Conservation (phyloP, 2,329 filamentous ascomycete species). For the Monosporascus sp. region DNA sequence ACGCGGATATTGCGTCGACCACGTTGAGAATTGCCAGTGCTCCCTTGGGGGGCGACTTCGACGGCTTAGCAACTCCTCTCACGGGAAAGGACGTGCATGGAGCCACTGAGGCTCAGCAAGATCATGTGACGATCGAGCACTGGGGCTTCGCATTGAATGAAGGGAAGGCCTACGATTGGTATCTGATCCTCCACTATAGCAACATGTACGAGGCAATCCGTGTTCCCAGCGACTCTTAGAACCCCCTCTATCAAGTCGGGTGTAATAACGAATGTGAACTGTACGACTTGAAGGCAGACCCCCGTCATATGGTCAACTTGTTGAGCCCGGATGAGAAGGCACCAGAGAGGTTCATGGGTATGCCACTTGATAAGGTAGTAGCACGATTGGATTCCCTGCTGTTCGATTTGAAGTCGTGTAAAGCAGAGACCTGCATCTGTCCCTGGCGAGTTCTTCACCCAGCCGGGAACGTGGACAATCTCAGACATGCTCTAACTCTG, state of each 20-base stretch:
- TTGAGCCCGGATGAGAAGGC: too few relatives aligned
- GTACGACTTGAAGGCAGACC: slow-evolving; percentile 39
- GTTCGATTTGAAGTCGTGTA: slow-evolving; percentile 46
- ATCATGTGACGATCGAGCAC: slow-evolving; percentile 44
- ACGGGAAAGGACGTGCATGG: slow-evolving; percentile 10
- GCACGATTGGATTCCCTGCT: slow-evolving; percentile 41
- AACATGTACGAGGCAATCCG: slow-evolving; percentile 54
- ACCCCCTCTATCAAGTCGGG: slow-evolving; percentile 42
- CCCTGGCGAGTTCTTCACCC: slow-evolving; percentile 45
- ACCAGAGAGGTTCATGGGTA: too few relatives aligned
- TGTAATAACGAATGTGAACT: slow-evolving; percentile 53
- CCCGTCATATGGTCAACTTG: too few relatives aligned
- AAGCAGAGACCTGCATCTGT: slow-evolving; percentile 35
- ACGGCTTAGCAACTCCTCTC: slow-evolving; percentile 45
- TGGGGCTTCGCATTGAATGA: slow-evolving; percentile 34
- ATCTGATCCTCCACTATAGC: slow-evolving; percentile 22
- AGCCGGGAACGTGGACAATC: slow-evolving; percentile 33
- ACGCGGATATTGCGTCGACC: slow-evolving; percentile 60
- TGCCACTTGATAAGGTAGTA: too few relatives aligned
- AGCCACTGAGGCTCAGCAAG: slow-evolving; percentile 27
- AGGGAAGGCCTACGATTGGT: slow-evolving; percentile 20
- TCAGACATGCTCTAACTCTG: slow-evolving; percentile 35
- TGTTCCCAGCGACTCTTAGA: slow-evolving; percentile 40
- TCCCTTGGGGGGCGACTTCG: slow-evolving; percentile 43
- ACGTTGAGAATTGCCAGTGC: slow-evolving; percentile 42